These are phyloP conservation scores for Isoetes taiwanensis DNA, from an alignment of 75 land plant genomes.

Conservation along the genomic window DNA sequence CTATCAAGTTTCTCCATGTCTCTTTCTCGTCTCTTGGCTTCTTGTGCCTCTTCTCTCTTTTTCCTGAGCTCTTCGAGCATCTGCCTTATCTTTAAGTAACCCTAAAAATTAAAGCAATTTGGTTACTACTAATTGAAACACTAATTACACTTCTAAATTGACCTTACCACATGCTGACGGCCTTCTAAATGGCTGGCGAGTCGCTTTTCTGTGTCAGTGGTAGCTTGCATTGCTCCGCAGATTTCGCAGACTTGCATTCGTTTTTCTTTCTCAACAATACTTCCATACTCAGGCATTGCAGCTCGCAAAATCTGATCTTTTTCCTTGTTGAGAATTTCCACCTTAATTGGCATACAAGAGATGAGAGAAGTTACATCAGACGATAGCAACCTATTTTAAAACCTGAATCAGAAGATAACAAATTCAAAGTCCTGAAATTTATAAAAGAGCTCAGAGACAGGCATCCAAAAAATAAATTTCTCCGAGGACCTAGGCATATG, in stretches of 20 bases:
- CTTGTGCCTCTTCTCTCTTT: conserved; percentile 19
- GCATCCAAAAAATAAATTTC: too few species aligned
- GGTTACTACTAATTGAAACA: background rate
- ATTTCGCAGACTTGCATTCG: conserved; percentile 29
- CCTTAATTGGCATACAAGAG: conserved; percentile 8
- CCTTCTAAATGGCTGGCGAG: conserved; percentile 28
- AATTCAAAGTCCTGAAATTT: background rate
- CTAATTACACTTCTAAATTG: background rate
- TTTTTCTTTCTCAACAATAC: conserved; percentile 25
- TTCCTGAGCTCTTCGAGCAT: conserved; percentile 20
- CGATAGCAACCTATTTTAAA: too few species aligned
- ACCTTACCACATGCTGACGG: conserved; percentile 19
- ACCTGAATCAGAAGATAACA: background rate
- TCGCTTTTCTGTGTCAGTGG: conserved; percentile 26
- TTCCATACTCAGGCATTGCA: conserved; percentile 23
- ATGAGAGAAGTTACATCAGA: too few species aligned
- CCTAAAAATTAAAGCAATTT: conserved; percentile 9
- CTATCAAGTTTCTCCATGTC: background rate
- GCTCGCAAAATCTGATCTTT: conserved; percentile 23
- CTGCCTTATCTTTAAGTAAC: conserved; percentile 18
- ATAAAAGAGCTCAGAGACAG: too few species aligned
- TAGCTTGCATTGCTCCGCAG: conserved; percentile 28
- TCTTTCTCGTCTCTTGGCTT: conserved; percentile 13
- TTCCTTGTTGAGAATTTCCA: conserved; percentile 18
- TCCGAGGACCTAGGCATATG: too few species aligned